Conservation (phyloP, 2,329 filamentous ascomycete genomes). For the Fusarium subglutinans region DNA sequence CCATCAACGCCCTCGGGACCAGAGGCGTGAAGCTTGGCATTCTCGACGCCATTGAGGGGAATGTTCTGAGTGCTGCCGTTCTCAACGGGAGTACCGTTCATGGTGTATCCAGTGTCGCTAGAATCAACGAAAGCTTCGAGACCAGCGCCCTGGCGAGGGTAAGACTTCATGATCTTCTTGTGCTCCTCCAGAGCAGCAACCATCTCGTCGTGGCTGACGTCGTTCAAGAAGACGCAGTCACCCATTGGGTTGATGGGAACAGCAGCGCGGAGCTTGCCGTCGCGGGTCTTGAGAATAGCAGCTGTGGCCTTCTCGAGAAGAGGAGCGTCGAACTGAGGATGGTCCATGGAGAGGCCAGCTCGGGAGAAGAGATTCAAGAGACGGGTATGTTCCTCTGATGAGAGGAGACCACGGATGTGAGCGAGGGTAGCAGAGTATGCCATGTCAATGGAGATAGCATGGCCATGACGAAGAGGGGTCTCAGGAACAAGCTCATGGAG, state of each 20-base stretch:
- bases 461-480: conserved; percentile 74
- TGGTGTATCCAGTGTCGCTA: conserved; percentile 70
- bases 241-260: conserved; percentile 73
- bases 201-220: conserved; percentile 70
- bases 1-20: conserved; percentile 34
- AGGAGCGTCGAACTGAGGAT: conserved; percentile 71
- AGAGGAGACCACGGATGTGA: conserved; percentile 68
- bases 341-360: conserved; percentile 76
- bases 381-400: conserved; percentile 67
- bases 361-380: conserved; percentile 75
- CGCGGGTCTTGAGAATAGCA: conserved; percentile 76
- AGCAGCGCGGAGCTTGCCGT: conserved; percentile 73
- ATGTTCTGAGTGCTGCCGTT: conserved; percentile 2
- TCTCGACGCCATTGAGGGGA: conserved; percentile 14
- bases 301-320: conserved; percentile 72
- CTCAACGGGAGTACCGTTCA: conserved; percentile 45
- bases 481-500: conserved; percentile 76
- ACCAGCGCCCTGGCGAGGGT: conserved; percentile 71
- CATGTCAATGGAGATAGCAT: conserved; percentile 81
- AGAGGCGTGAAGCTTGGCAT: conserved; percentile 27
- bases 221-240: conserved; percentile 73
- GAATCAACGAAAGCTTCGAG: conserved; percentile 75
- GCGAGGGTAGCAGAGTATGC: conserved; percentile 77
- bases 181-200: conserved; percentile 67
- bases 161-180: conserved; percentile 70